Percentiles rank a stretch among this genome's conserved stretches.
phyloP scores from a whole-genome alignment of 805 yeast genomes.

The Spathaspora hagerdaliae region DNA sequence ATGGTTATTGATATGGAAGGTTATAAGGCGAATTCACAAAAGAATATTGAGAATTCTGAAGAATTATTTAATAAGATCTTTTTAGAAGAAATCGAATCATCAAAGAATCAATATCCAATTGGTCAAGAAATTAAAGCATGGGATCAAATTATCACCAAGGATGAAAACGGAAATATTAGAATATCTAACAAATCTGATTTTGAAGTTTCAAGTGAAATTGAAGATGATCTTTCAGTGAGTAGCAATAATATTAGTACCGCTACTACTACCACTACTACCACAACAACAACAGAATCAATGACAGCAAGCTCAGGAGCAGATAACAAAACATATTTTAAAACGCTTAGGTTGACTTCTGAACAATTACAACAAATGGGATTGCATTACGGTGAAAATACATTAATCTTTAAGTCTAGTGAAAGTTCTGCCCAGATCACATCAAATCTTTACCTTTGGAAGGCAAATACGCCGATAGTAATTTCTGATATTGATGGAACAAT shows the following conservation, averaged over 20 bases:
- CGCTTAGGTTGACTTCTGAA: constrained; percentile 86
- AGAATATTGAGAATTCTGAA: constrained; percentile 73
- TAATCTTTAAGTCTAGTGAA: constrained; percentile 75
- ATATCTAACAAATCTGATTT: constrained; percentile 40
- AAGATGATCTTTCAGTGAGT: constrained; percentile 55
- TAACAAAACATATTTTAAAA: constrained; percentile 63
- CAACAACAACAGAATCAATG: constrained; percentile 12
- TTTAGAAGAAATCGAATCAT: constrained; percentile 57
- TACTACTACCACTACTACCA: neutral
- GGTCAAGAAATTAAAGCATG: constrained; percentile 22
- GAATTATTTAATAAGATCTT: constrained; percentile 68
- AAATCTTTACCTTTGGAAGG: constrained; percentile 78
- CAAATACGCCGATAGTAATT: constrained; percentile 83
- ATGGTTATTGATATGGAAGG: constrained; percentile 92
- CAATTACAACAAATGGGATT: constrained; percentile 73
- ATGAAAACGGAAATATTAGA: constrained; percentile 64
- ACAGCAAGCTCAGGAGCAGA: constrained; percentile 1
- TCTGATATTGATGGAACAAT: constrained; percentile 98
- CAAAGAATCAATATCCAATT: constrained; percentile 6
- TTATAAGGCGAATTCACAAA: constrained; percentile 75
- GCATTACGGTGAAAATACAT: constrained; percentile 72
- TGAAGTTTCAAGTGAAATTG: constrained; percentile 42
- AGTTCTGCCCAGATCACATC: constrained; percentile 77
- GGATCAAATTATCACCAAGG: constrained; percentile 44
- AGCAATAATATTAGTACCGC: neutral